Percentiles rank a stretch among this genome's conserved stretches.
These are phyloP conservation scores for Murraya paniculata DNA, from an alignment of 345 rosid species.

Conservation along the genomic window DNA sequence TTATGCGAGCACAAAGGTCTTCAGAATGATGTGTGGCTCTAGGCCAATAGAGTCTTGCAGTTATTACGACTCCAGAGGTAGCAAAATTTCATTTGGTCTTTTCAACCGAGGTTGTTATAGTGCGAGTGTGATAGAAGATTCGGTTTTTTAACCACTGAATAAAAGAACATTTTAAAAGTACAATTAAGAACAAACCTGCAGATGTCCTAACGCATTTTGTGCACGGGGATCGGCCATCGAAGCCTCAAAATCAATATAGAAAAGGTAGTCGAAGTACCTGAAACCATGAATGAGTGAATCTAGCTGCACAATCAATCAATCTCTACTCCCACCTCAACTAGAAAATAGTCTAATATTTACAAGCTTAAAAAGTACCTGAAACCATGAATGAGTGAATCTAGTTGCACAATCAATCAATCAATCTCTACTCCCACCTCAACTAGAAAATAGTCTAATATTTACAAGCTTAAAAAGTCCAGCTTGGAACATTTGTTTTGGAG, in stretches of 20 bases:
- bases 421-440: background rate
- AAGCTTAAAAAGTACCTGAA: constrained; percentile 34
- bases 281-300: constrained; percentile 7
- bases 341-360: background rate
- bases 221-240: constrained; percentile 61
- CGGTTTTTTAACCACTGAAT: background rate
- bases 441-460: background rate
- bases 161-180: background rate
- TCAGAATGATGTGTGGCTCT: background rate
- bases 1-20: background rate
- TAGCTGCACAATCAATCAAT: background rate
- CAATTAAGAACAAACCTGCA: constrained; percentile 34
- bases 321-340: background rate
- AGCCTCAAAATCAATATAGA: constrained; percentile 57
- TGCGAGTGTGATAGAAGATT: background rate
- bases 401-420: background rate
- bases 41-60: background rate
- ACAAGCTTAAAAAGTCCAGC: background rate
- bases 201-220: constrained; percentile 46
- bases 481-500: background rate
- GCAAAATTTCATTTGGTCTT: background rate
- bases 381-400: constrained; percentile 1
- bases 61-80: background rate
- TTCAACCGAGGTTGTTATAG: background rate
- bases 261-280: constrained; percentile 56